A percentile compares a stretch with the other conserved stretches of the same genome.
Evolutionary conservation across 225 moss, liverwort and hornwort species (phyloP).

Genomic region (Sphagnum tenellum): DNA sequence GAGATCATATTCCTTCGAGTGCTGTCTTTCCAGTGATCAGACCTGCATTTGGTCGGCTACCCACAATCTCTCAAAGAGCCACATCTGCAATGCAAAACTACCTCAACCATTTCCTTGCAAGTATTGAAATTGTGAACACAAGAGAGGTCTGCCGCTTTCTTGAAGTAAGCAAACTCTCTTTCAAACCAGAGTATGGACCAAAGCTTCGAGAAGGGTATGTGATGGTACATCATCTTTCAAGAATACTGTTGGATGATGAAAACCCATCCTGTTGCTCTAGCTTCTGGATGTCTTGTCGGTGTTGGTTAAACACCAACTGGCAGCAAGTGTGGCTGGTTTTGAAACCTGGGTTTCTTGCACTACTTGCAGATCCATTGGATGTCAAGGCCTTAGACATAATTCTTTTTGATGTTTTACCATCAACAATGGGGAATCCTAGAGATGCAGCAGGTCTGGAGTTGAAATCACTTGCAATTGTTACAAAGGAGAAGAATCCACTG

Average conservation of each 20-base stretch:
- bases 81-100: slow-evolving; percentile 40
- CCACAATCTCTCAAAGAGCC: slow-evolving; percentile 26
- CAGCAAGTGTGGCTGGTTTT: slow-evolving; percentile 46
- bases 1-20: slow-evolving; percentile 22
- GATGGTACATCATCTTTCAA: slow-evolving; percentile 33
- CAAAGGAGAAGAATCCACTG: slow-evolving; percentile 32
- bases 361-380: slow-evolving; percentile 38
- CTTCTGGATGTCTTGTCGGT: slow-evolving; percentile 35
- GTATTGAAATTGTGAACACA: slow-evolving; percentile 34
- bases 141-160: slow-evolving; percentile 39
- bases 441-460: slow-evolving; percentile 7
- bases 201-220: slow-evolving; percentile 40
- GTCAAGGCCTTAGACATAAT: slow-evolving; percentile 34
- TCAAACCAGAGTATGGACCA: slow-evolving; percentile 34
- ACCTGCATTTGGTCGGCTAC: slow-evolving; percentile 34
- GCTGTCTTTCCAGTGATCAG: slow-evolving; percentile 35
- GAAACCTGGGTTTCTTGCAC: slow-evolving; percentile 39
- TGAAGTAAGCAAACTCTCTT: slow-evolving; percentile 40
- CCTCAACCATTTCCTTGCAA: slow-evolving; percentile 40
- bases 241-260: slow-evolving; percentile 14
- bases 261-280: slow-evolving; percentile 16
- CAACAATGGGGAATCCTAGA: slow-evolving; percentile 2
- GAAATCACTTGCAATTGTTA: slow-evolving; percentile 12
- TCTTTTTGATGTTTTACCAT: slow-evolving; percentile 28
- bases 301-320: slow-evolving; percentile 38